Conservation (phyloP, 441 rosid genomes). For the Populus hybrid region DNA sequence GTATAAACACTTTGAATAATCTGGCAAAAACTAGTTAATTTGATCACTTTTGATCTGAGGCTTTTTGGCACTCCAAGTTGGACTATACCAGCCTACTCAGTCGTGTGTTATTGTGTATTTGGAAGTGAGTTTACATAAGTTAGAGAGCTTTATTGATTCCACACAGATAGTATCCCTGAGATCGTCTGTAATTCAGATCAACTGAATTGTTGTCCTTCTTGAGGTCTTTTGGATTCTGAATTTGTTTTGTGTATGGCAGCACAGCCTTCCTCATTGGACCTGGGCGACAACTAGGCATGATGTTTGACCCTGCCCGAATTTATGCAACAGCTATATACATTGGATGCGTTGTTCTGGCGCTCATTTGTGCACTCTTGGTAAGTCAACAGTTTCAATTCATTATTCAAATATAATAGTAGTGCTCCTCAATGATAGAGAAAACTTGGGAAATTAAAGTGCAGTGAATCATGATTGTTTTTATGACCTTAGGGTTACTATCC, state of each 20-base stretch:
- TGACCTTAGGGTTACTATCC: no score
- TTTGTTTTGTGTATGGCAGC: conserved; percentile 58
- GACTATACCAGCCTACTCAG: neutral
- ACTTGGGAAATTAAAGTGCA: no score
- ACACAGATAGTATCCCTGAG: neutral
- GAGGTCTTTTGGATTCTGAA: conserved; percentile 21
- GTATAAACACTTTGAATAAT: neutral
- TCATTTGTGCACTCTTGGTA: conserved; percentile 86
- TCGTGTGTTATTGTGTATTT: neutral
- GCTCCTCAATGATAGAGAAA: no score
- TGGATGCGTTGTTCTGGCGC: conserved; percentile 69
- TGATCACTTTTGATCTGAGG: neutral
- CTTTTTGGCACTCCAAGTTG: neutral
- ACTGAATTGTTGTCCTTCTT: neutral
- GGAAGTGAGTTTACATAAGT: neutral
- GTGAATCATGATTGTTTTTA: no score
- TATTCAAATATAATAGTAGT: neutral
- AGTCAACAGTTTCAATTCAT: conserved; percentile 19
- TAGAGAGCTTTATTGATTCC: neutral
- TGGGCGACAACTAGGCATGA: conserved; percentile 72
- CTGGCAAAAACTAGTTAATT: neutral
- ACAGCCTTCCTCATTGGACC: conserved; percentile 90
- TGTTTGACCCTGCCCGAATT: conserved; percentile 72
- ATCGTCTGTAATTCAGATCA: neutral
- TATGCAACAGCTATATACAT: conserved; percentile 76